Evolutionary conservation across 306 rosid species (phyloP).

Genomic region (Cucurbita ficifolia): DNA sequence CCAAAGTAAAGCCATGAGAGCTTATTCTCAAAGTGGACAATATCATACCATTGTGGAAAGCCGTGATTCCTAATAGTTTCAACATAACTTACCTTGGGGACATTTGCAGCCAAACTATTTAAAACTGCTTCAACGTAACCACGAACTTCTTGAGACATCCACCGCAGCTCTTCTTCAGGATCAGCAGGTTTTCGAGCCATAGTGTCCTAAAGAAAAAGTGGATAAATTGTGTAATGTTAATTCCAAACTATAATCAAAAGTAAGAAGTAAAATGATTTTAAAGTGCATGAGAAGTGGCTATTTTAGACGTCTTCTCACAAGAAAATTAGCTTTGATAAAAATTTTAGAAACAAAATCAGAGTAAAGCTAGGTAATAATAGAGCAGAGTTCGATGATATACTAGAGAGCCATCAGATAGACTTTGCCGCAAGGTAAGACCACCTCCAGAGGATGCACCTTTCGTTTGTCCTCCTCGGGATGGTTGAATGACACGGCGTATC

Average conservation of each 20-base stretch:
- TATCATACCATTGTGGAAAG: too few species aligned
- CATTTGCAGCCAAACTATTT: conserved; percentile 98
- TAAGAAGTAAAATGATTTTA: neutral
- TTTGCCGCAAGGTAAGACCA: conserved; percentile 54
- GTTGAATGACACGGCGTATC: conserved; percentile 68
- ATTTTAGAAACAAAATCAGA: neutral
- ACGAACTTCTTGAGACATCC: conserved; percentile 99
- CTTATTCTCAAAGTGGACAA: too few species aligned
- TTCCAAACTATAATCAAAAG: neutral
- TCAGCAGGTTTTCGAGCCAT: conserved; percentile 93
- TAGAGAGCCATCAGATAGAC: conserved; percentile 90
- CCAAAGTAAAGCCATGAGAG: too few species aligned
- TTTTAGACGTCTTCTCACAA: neutral
- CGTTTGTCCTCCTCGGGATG: conserved; percentile 54
- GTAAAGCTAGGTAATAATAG: neutral
- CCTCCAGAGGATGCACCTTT: conserved; percentile 51
- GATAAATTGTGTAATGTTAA: neutral
- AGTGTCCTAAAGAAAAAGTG: conserved; percentile 40
- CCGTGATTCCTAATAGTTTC: too few species aligned
- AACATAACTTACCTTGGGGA: conserved; percentile 50
- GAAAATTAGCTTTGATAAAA: neutral
- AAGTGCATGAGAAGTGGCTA: neutral
- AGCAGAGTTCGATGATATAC: conserved; percentile 25
- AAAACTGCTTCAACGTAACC: conserved; percentile 96
- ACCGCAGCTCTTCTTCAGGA: conserved; percentile 94